A percentile compares a stretch with the other conserved stretches of the same genome.
Conservation (phyloP, 2,329 filamentous ascomycete species). For the Alternaria sp. region DNA sequence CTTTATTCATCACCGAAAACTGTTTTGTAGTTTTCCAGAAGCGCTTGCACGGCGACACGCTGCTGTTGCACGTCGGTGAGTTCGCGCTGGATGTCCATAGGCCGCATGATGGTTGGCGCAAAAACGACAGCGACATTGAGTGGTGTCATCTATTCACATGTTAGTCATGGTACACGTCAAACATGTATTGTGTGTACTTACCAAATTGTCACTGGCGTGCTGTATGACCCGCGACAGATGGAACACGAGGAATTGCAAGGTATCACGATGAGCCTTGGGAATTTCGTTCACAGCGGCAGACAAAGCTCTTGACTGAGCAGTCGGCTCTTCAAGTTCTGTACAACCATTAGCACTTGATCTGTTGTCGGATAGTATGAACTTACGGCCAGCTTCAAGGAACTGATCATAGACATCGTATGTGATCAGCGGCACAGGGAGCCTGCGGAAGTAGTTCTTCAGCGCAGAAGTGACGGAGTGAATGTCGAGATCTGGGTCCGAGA, state of each 20-base stretch:
- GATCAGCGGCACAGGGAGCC: conserved; percentile 85
- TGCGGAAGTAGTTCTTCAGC: conserved; percentile 96
- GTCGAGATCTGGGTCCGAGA: conserved; percentile 90
- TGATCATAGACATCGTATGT: conserved; percentile 92
- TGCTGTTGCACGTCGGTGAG: conserved; percentile 96
- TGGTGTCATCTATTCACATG: conserved; percentile 76
- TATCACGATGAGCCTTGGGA: conserved; percentile 83
- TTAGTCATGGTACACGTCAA: conserved; percentile 18
- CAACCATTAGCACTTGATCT: conserved; percentile 6
- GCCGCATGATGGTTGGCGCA: conserved; percentile 95
- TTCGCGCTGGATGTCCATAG: conserved; percentile 85
- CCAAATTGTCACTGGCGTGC: conserved; percentile 82
- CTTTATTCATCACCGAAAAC: conserved; percentile 67
- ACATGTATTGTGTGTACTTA: conserved; percentile 53
- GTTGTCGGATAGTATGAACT: conserved; percentile 42
- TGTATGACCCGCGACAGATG: conserved; percentile 87
- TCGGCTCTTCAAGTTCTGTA: conserved; percentile 67
- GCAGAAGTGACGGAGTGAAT: conserved; percentile 96
- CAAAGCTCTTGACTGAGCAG: conserved; percentile 61
- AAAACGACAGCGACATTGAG: conserved; percentile 97
- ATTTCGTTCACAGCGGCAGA: conserved; percentile 77
- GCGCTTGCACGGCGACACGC: conserved; percentile 88
- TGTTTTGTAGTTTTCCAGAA: conserved; percentile 86
- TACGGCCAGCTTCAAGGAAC: conserved; percentile 80
- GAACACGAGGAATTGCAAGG: conserved; percentile 91